A percentile compares a stretch with the other conserved stretches of the same genome.
Conservation (phyloP, 2,329 filamentous ascomycete genomes). For the Podosphaera aphanis region DNA sequence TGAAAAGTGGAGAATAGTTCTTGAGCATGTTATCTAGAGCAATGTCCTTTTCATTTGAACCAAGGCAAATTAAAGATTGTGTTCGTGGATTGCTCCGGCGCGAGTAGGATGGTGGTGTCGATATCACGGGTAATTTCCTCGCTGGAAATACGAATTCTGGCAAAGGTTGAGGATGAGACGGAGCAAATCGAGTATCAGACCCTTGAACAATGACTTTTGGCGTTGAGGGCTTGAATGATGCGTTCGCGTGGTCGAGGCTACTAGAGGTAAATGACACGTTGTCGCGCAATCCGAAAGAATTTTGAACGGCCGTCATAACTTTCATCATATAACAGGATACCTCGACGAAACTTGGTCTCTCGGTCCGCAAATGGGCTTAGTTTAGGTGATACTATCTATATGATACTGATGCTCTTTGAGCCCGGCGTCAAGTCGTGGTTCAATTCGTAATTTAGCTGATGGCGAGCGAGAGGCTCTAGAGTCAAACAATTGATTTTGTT, state of each 20-base stretch:
- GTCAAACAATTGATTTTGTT: too few relatives aligned
- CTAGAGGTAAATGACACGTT: constrained; percentile 5
- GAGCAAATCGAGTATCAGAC: constrained; percentile 3
- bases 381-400: too few relatives aligned
- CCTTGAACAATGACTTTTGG: not conserved
- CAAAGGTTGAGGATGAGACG: constrained; percentile 7
- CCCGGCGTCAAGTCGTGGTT: not conserved
- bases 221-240: constrained; percentile 1
- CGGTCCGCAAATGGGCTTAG: too few relatives aligned
- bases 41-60: constrained; percentile 11
- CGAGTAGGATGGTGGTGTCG: constrained; percentile 17
- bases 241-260: constrained; percentile 4
- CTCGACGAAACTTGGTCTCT: too few relatives aligned
- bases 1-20: constrained; percentile 1
- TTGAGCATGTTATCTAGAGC: constrained; percentile 7
- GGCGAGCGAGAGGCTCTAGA: too few relatives aligned
- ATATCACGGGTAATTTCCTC: constrained; percentile 5
- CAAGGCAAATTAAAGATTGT: constrained; percentile 18
- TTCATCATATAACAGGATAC: not conserved
- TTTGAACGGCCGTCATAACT: constrained; percentile 6
- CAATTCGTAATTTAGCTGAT: not conserved
- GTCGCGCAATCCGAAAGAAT: constrained; percentile 1
- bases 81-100: constrained; percentile 27
- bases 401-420: too few relatives aligned
- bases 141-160: constrained; percentile 12